These are phyloP conservation scores for Colletotrichum liriopes DNA, from an alignment of 2,329 filamentous ascomycete species.

Conservation along the genomic window DNA sequence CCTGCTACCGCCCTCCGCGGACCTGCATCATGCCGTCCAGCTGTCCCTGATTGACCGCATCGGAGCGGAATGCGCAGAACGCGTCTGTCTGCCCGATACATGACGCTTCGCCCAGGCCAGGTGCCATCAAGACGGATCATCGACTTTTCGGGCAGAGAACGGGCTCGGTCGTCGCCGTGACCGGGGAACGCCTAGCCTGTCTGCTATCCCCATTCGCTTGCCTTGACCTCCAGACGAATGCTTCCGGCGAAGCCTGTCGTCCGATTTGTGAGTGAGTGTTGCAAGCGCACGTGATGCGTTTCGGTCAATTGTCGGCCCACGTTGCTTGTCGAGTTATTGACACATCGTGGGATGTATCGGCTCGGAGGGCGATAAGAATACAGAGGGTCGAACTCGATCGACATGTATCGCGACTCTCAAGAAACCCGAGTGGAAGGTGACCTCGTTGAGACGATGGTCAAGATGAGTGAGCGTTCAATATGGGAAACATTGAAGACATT, in stretches of 20 bases:
- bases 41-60: slow-evolving; percentile 28
- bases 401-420: background rate
- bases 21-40: slow-evolving; percentile 35
- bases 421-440: background rate
- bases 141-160: slow-evolving; percentile 8
- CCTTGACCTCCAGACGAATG: background rate
- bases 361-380: background rate
- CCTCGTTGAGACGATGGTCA: background rate
- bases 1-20: slow-evolving; percentile 7
- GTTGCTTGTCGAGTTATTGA: background rate
- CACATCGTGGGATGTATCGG: background rate
- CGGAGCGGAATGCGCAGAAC: slow-evolving; percentile 11
- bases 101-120: slow-evolving; percentile 18
- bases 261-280: background rate
- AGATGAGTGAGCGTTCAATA: no score
- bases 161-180: background rate
- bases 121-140: background rate
- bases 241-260: background rate
- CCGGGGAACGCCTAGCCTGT: background rate
- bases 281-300: background rate
- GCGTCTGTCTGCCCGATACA: slow-evolving; percentile 4
- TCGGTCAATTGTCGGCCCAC: background rate
- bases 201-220: background rate
- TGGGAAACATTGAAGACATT: background rate
- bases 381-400: no score